A percentile compares a stretch with the other conserved stretches of the same genome.
Evolutionary conservation across 805 yeast species (phyloP).

Genomic region (Phaffomyces thermotolerans): DNA sequence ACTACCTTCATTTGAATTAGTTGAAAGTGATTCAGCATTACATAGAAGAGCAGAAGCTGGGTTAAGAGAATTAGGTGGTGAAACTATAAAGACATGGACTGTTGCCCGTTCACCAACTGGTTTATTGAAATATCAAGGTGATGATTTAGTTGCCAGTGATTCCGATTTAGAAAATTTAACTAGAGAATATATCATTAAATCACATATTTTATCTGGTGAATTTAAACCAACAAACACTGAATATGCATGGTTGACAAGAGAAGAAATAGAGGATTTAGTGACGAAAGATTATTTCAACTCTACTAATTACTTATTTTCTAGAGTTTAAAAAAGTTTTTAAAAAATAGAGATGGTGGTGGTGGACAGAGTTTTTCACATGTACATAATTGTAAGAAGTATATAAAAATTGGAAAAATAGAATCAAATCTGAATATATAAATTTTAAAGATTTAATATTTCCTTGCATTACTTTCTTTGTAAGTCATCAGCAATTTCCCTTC

Average conservation of each 20-base stretch:
- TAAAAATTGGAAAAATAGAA: neutral
- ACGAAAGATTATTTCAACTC: conserved; percentile 47
- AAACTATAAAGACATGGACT: conserved; percentile 72
- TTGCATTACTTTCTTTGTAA: neutral
- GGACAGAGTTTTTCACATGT: neutral
- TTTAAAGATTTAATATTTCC: neutral
- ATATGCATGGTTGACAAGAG: conserved; percentile 79
- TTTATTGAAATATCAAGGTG: conserved; percentile 38
- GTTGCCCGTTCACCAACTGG: conserved; percentile 89
- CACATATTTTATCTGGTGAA: conserved; percentile 81
- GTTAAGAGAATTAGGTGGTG: conserved; percentile 65
- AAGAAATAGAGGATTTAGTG: conserved; percentile 57
- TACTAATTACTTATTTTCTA: conserved; percentile 35
- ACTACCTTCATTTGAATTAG: conserved; percentile 64
- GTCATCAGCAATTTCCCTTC: conserved; percentile 14
- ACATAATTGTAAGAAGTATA: conserved; percentile 1
- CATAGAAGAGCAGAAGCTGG: conserved; percentile 73
- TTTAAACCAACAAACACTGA: conserved; percentile 44
- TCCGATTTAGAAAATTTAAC: conserved; percentile 16
- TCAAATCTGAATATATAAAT: neutral
- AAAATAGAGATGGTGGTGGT: neutral
- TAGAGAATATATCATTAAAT: conserved; percentile 71
- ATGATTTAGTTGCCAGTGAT: conserved; percentile 15
- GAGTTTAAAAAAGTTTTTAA: conserved; percentile 12
- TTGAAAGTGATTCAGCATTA: conserved; percentile 38